phyloP scores from a whole-genome alignment of 768 basidiomycete genomes.

The Tylopilus sp. region DNA sequence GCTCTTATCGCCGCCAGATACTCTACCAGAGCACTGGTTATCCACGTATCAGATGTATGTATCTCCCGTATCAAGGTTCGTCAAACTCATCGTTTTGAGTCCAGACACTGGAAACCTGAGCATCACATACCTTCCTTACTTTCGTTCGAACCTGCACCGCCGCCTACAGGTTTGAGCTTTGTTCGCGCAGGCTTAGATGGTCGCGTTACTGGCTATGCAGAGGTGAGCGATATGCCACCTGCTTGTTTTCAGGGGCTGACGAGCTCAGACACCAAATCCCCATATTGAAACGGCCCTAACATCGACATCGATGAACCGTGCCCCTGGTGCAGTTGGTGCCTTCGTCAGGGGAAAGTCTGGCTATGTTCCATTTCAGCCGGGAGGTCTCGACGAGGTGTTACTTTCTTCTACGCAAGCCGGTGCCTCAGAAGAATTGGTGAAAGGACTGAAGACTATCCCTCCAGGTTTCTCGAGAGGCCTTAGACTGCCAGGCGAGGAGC shows the following conservation, averaged over 20 bases:
- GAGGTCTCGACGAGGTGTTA: slow-evolving; percentile 75
- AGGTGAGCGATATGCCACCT: slow-evolving; percentile 45
- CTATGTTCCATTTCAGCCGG: slow-evolving; percentile 91
- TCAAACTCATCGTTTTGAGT: slow-evolving; percentile 9
- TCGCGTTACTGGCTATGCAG: slow-evolving; percentile 74
- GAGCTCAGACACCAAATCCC: slow-evolving; percentile 49
- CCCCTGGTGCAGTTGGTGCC: slow-evolving; percentile 70
- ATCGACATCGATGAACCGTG: slow-evolving; percentile 82
- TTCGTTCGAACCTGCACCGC: slow-evolving; percentile 61
- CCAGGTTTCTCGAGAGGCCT: slow-evolving; percentile 85
- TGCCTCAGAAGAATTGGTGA: slow-evolving; percentile 37
- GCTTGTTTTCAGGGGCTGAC: slow-evolving; percentile 3
- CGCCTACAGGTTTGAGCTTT: slow-evolving; percentile 72
- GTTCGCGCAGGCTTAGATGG: slow-evolving; percentile 79
- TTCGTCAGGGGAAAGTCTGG: slow-evolving; percentile 95
- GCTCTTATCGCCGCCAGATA: slow-evolving; percentile 65
- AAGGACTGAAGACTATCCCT: slow-evolving; percentile 60
- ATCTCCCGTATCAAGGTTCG: slow-evolving; percentile 5
- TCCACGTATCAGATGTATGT: slow-evolving; percentile 81
- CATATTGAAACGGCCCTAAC: slow-evolving; percentile 67
- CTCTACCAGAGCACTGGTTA: slow-evolving; percentile 69
- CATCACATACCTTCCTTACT: slow-evolving; percentile 63
- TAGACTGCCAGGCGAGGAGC: slow-evolving; percentile 58
- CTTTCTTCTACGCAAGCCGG: slow-evolving; percentile 29
- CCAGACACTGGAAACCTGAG: slow-evolving; percentile 70